phyloP scores from a whole-genome alignment of 805 yeast genomes.

The Monosporozyma aquatica region DNA sequence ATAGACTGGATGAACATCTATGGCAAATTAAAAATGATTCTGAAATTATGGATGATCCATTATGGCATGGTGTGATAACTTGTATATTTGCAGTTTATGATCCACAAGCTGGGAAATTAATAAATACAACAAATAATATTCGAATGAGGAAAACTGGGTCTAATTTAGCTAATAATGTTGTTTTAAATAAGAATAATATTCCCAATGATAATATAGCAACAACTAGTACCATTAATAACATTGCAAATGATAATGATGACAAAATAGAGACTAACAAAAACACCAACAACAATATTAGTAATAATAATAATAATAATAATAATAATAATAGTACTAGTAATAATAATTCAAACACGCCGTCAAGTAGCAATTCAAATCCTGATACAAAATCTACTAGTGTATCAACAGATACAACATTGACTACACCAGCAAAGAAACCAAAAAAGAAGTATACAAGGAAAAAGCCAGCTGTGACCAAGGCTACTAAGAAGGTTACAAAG shows the following conservation, averaged over 20 bases:
- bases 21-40: slow-evolving; percentile 26
- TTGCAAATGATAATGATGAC: too few species aligned
- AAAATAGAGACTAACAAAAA: too few species aligned
- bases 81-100: slow-evolving; percentile 23
- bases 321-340: slow-evolving; percentile 1
- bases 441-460: slow-evolving; percentile 8
- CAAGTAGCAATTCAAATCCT: background rate
- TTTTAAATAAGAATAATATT: background rate
- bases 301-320: slow-evolving; percentile 1
- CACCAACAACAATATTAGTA: background rate
- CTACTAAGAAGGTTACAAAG: slow-evolving; percentile 2
- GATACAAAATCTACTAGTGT: slow-evolving; percentile 1
- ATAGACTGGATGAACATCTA: slow-evolving; percentile 18
- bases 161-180: slow-evolving; percentile 1
- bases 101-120: slow-evolving; percentile 21
- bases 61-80: slow-evolving; percentile 24
- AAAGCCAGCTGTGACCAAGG: slow-evolving; percentile 2
- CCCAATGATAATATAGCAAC: background rate
- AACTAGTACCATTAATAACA: slow-evolving; percentile 1
- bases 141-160: slow-evolving; percentile 4
- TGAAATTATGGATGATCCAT: slow-evolving; percentile 20
- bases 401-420: slow-evolving; percentile 1
- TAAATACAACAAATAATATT: slow-evolving; percentile 12
- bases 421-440: slow-evolving; percentile 9
- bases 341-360: slow-evolving; percentile 2